phyloP scores from a whole-genome alignment of 148 eudicot genomes.

The Arbutus unedo region DNA sequence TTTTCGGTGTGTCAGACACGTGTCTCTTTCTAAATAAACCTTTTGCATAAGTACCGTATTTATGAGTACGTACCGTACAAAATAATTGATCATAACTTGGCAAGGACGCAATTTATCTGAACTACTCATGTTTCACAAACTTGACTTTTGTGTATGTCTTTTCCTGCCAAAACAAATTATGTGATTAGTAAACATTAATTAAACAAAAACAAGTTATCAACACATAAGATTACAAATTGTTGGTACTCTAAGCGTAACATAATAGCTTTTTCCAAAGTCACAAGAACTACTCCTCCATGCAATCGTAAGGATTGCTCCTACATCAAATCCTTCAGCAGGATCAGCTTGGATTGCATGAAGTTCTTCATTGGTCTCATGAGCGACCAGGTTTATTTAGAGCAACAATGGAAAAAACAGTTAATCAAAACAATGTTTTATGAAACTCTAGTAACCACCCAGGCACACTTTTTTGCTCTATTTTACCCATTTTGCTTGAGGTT shows the following conservation, averaged over 20 bases:
- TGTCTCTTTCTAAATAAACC: too few relatives aligned
- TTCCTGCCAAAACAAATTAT: too few relatives aligned
- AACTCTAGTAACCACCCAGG: not conserved
- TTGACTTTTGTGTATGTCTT: too few relatives aligned
- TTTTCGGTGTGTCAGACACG: too few relatives aligned
- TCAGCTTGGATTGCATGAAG: constrained; percentile 69
- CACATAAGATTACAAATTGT: constrained; percentile 5
- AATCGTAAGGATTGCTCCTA: constrained; percentile 78
- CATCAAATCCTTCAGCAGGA: constrained; percentile 90
- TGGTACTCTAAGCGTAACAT: not conserved
- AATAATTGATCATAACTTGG: too few relatives aligned
- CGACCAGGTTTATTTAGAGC: constrained; percentile 51
- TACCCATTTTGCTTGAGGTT: not conserved
- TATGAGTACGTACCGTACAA: too few relatives aligned
- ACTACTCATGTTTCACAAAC: too few relatives aligned
- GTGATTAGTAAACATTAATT: too few relatives aligned
- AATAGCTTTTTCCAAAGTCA: constrained; percentile 8
- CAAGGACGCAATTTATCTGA: too few relatives aligned
- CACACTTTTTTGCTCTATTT: not conserved
- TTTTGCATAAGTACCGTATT: too few relatives aligned
- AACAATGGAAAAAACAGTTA: not conserved
- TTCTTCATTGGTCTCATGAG: constrained; percentile 95
- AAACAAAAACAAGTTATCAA: not conserved
- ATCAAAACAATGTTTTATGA: not conserved
- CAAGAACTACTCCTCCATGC: constrained; percentile 61